Percentiles rank a stretch among this genome's conserved stretches.
These are phyloP conservation scores for Magnaporthiopsis incrustans DNA, from an alignment of 2,329 filamentous ascomycete species.

Conservation along the genomic window DNA sequence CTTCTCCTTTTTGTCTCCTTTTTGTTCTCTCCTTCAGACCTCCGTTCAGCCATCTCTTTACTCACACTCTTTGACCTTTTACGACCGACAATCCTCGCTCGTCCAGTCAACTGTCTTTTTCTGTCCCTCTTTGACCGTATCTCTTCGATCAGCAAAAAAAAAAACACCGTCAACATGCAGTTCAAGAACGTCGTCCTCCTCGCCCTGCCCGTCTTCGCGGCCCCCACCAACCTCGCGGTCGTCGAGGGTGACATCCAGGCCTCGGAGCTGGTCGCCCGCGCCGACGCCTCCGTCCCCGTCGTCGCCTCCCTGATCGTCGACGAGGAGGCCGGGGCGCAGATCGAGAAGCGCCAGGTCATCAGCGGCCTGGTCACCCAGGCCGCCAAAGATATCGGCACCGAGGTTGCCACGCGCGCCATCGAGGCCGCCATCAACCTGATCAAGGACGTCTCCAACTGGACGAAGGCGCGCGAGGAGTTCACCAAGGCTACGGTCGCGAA, in stretches of 20 bases:
- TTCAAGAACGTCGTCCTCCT: slow-evolving; percentile 4
- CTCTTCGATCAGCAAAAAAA: not conserved
- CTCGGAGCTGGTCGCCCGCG: not conserved
- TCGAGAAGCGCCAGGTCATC: slow-evolving; percentile 1
- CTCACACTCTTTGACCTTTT: not conserved
- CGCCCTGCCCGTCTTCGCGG: slow-evolving; percentile 3
- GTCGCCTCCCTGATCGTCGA: not conserved
- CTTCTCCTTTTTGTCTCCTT: not conserved
- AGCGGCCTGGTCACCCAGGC: slow-evolving; percentile 1
- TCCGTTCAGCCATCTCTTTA: not conserved
- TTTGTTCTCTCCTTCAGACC: not conserved
- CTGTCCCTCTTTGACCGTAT: not conserved
- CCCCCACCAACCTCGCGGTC: not conserved
- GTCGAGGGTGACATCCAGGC: not conserved
- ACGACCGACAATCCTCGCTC: not conserved
- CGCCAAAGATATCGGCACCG: not conserved
- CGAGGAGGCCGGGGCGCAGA: not conserved
- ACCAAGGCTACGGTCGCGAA: slow-evolving; percentile 1
- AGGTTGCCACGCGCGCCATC: too few relatives aligned
- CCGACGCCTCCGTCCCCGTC: not conserved
- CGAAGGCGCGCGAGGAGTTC: not conserved
- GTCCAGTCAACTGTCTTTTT: not conserved
- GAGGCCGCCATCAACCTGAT: not conserved
- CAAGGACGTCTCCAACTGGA: not conserved
- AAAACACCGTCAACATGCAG: slow-evolving; percentile 6